A percentile compares a stretch with the other conserved stretches of the same genome.
Evolutionary conservation across 495 filamentous ascomycete genomes (phyloP).

Genomic region (Aspergillus olivimuriae): DNA sequence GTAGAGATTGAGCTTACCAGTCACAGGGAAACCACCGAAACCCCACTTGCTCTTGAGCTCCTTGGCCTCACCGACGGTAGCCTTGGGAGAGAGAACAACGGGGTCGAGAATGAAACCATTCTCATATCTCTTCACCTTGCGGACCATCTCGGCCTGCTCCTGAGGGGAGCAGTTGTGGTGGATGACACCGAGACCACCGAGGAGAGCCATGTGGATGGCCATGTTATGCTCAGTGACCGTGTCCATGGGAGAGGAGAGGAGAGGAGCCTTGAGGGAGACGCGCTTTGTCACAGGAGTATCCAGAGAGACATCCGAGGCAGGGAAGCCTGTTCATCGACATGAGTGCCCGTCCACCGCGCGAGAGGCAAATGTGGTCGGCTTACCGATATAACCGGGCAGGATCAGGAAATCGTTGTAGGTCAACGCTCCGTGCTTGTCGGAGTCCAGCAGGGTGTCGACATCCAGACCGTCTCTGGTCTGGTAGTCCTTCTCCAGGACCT

Average conservation of each 20-base stretch:
- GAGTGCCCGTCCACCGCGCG: conserved; percentile 40
- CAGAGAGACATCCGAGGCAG: conserved; percentile 80
- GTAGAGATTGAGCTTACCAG: conserved; percentile 60
- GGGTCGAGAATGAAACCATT: conserved; percentile 98
- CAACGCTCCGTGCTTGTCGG: conserved; percentile 79
- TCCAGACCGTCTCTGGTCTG: conserved; percentile 73
- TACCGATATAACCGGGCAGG: conserved; percentile 62
- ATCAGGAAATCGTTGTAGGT: conserved; percentile 76
- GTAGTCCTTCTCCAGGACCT: conserved; percentile 71
- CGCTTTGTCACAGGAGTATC: conserved; percentile 91
- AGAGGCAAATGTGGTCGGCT: conserved; percentile 12
- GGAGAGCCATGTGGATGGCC: conserved; percentile 97
- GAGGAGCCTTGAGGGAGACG: conserved; percentile 87
- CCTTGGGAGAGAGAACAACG: conserved; percentile 79
- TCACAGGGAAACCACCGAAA: conserved; percentile 97
- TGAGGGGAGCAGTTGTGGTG: conserved; percentile 98
- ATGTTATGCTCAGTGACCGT: conserved; percentile 98
- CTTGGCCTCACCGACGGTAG: conserved; percentile 87
- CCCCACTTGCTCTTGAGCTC: conserved; percentile 95
- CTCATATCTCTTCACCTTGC: conserved; percentile 98
- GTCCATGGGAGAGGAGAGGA: conserved; percentile 98
- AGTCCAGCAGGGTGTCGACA: conserved; percentile 75
- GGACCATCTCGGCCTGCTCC: conserved; percentile 96
- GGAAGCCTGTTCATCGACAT: conserved; percentile 57
- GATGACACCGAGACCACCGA: conserved; percentile 93